Evolutionary conservation across 345 rosid genomes (phyloP).

Genomic region (Syzygium jambos): DNA sequence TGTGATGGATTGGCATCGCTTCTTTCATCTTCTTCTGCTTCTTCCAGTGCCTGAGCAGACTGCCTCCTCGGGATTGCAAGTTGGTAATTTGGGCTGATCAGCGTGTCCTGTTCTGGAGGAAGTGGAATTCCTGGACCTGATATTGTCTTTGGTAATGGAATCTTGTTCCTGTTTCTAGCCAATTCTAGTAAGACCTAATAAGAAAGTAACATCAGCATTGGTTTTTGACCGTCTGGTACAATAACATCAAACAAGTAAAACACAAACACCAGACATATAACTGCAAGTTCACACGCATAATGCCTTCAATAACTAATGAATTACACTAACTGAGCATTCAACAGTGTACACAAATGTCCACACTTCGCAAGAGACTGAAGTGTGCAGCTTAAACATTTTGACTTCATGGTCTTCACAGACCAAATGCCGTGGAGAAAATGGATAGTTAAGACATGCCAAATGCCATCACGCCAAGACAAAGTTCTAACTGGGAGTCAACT

Average conservation of each 20-base stretch:
- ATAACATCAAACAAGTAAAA: background rate
- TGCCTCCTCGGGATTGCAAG: conserved; percentile 57
- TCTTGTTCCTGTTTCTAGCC: conserved; percentile 77
- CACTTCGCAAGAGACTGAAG: background rate
- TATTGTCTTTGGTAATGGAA: conserved; percentile 72
- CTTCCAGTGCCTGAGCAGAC: conserved; percentile 48
- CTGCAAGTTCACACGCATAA: background rate
- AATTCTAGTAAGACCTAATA: conserved; percentile 63
- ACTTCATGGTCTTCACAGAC: background rate
- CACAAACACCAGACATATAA: background rate
- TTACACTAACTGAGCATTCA: background rate
- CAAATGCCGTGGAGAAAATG: background rate
- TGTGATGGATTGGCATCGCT: conserved; percentile 44
- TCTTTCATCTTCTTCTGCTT: conserved; percentile 75
- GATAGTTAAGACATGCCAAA: background rate
- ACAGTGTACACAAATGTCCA: background rate
- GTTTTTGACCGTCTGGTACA: background rate
- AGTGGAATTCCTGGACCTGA: conserved; percentile 67
- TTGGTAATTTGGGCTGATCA: conserved; percentile 78
- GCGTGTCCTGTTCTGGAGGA: conserved; percentile 77
- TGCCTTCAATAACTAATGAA: background rate
- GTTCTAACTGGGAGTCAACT: background rate
- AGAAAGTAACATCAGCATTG: background rate
- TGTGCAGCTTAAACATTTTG: background rate
- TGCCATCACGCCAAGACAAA: background rate